Base-by-base conservation (phyloP, 2,329 filamentous ascomycete genomes). In the Pseudofabraea citricarpa region DNA sequence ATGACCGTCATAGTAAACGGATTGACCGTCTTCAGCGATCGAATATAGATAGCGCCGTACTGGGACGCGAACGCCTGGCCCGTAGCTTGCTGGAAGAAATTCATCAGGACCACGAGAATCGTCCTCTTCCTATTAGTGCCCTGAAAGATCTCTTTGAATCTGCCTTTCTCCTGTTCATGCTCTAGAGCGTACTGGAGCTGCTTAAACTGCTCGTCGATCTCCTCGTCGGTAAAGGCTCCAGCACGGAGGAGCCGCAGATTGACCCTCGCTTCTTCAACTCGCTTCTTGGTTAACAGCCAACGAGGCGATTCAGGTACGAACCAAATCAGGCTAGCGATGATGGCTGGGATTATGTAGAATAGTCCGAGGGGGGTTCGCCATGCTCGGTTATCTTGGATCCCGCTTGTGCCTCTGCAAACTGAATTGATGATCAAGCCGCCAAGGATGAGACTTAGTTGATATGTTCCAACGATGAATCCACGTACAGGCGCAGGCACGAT, bases 361-460 rank as follows among this genome's bases (percentile, higher is more conserved):
- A 65, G 46, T 0, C 63, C 62, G 5, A 61, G 53, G 0, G 63
- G 64, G 21, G 68, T 63, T 5, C 53, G 46, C 54, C 58, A 69
- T 2, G 63, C 56, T 1, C 51, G 51, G 33, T 62, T 57, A n/a
- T 55, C 56, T 2, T 49, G 33, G 18, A 64, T 37, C 2, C 56
- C 32, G 51, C 59, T 44, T 40, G 60, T 61, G 50, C 63, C 38
- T 52, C 56, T 42, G 56, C 59, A 52, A 48, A 61, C 35, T 22
- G 36, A 27, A 44, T 54, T 57, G 44, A 56, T 52, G 12, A 58
- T 36, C 3, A 58, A 43, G 0, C 55, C 46, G 32, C 61, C 48
- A 8, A 64, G 29, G 1, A 50, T 45, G 2, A 65, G 46, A 19
- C 57, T 57, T 5, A 64, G 44, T 33, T 66, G 63, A 44, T 66